phyloP scores from a whole-genome alignment of 306 rosid species.

The Corylus americana region DNA sequence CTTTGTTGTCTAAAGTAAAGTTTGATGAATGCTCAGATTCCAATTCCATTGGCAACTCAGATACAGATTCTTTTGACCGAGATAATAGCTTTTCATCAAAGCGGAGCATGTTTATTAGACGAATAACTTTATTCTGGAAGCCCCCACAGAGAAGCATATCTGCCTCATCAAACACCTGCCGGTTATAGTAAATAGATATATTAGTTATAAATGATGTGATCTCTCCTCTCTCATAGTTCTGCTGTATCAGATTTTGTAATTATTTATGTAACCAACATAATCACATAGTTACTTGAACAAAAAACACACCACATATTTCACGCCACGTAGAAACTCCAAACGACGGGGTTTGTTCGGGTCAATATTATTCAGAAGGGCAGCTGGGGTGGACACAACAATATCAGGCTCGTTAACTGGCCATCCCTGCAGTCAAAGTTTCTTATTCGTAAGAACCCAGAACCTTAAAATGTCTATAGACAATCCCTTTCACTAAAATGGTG shows the following conservation, averaged over 20 bases:
- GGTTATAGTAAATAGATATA: constrained; percentile 22
- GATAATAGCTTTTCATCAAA: constrained; percentile 81
- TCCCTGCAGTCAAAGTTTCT: constrained; percentile 56
- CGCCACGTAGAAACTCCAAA: constrained; percentile 60
- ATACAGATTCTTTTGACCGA: constrained; percentile 40
- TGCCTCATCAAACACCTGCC: constrained; percentile 96
- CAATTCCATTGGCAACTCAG: constrained; percentile 36
- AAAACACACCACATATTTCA: constrained; percentile 80
- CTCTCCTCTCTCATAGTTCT: not conserved
- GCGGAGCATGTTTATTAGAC: constrained; percentile 80
- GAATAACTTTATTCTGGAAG: constrained; percentile 88
- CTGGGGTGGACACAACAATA: constrained; percentile 89
- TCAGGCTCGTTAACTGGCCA: constrained; percentile 85
- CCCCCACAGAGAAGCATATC: constrained; percentile 97
- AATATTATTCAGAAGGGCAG: constrained; percentile 83
- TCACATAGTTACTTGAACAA: not conserved
- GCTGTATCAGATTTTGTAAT: not conserved
- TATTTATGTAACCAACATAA: constrained; percentile 1
- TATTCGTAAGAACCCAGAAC: not conserved
- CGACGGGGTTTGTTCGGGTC: constrained; percentile 61
- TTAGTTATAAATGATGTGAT: not conserved
- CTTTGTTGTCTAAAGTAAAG: constrained; percentile 47
- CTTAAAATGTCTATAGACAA: constrained; percentile 11
- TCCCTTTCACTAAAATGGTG: constrained; percentile 8
- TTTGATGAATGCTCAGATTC: constrained; percentile 48